phyloP scores from a whole-genome alignment of 2,329 filamentous ascomycete genomes.

The Arthrobotrys sphaeroides region DNA sequence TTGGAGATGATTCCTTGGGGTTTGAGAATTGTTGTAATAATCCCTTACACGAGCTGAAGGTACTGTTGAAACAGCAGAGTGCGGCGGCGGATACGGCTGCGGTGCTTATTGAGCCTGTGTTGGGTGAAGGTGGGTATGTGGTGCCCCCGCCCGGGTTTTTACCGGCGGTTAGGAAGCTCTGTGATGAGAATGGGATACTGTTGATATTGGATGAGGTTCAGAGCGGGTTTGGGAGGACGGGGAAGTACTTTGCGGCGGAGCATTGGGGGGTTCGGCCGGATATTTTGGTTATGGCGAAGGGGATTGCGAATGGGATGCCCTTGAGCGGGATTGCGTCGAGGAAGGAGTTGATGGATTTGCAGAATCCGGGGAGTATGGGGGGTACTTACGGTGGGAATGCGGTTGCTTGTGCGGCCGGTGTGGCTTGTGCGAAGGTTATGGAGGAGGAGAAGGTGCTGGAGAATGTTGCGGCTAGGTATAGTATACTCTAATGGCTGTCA shows the following conservation, averaged over 20 bases:
- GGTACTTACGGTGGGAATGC: constrained; percentile 61
- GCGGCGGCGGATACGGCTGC: constrained; percentile 61
- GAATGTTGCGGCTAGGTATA: constrained; percentile 60
- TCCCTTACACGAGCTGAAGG: constrained; percentile 59
- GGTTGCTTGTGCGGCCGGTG: constrained; percentile 60
- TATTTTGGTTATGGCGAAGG: constrained; percentile 61
- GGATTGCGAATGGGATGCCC: constrained; percentile 58
- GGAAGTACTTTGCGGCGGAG: constrained; percentile 63
- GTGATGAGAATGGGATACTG: constrained; percentile 63
- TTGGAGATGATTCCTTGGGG: constrained; percentile 58
- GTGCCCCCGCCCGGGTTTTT: constrained; percentile 59
- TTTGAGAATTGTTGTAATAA: constrained; percentile 62
- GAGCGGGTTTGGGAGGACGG: constrained; percentile 63
- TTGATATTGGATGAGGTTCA: constrained; percentile 64
- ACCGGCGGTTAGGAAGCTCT: constrained; percentile 61
- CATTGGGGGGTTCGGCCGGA: constrained; percentile 63
- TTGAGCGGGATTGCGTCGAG: constrained; percentile 58
- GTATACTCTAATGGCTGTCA: background rate
- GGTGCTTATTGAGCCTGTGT: constrained; percentile 60
- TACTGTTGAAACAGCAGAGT: constrained; percentile 60
- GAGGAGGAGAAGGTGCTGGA: constrained; percentile 61
- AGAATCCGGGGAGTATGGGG: constrained; percentile 61
- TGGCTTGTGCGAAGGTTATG: constrained; percentile 60
- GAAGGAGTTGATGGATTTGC: constrained; percentile 61
- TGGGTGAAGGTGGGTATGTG: constrained; percentile 61